phyloP scores from a whole-genome alignment of 1,139 yeast species.

The Kluyveromyces sp. region DNA sequence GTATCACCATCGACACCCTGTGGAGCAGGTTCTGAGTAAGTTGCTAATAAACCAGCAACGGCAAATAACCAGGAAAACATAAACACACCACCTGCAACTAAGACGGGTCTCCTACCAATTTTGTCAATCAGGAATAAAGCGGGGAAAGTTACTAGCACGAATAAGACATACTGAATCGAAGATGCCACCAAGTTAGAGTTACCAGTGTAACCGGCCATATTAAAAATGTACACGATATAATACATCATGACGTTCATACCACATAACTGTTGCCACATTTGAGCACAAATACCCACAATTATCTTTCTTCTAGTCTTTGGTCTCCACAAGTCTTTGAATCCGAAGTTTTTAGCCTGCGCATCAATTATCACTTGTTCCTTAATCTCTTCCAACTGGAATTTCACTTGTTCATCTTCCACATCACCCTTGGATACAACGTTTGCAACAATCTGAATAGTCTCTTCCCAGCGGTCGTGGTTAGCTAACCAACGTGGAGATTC shows the following conservation, averaged over 20 bases:
- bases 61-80: conserved; percentile 28
- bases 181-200: conserved; percentile 30
- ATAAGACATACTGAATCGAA: conserved; percentile 42
- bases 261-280: conserved; percentile 65
- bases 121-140: conserved; percentile 40
- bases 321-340: conserved; percentile 41
- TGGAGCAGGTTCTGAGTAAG: conserved; percentile 34
- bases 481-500: conserved; percentile 65
- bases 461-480: conserved; percentile 57
- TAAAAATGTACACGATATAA: conserved; percentile 50
- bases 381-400: conserved; percentile 52
- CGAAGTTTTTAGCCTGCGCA: conserved; percentile 33
- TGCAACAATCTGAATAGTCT: conserved; percentile 47
- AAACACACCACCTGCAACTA: conserved; percentile 37
- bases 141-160: conserved; percentile 40
- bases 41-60: conserved; percentile 39
- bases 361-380: conserved; percentile 45
- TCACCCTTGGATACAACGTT: conserved; percentile 49
- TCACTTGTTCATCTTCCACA: conserved; percentile 44
- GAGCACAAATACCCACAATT: conserved; percentile 48
- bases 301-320: conserved; percentile 45
- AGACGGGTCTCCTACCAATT: conserved; percentile 41
- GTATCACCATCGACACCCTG: conserved; percentile 29
- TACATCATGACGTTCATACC: conserved; percentile 65
- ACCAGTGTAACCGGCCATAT: conserved; percentile 47